phyloP scores from a whole-genome alignment of 805 yeast species.

The Isabelozyma pseudorhagii region DNA sequence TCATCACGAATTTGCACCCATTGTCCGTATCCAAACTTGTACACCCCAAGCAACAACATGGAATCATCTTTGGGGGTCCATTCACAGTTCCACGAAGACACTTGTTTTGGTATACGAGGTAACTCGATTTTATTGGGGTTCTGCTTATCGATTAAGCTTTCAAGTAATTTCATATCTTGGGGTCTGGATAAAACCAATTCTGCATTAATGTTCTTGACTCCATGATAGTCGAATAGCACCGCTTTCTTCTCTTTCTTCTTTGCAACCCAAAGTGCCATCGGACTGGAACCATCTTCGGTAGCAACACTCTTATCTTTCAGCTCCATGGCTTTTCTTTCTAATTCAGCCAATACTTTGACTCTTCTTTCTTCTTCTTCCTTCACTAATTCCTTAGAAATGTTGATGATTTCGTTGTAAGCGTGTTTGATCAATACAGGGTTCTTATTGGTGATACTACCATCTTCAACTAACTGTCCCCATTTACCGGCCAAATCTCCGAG shows the following conservation, averaged over 20 bases:
- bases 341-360: constrained; percentile 47
- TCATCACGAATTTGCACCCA: constrained; percentile 96
- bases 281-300: constrained; percentile 38
- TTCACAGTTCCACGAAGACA: constrained; percentile 84
- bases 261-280: constrained; percentile 52
- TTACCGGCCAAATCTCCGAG: constrained; percentile 73
- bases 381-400: constrained; percentile 57
- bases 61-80: constrained; percentile 87
- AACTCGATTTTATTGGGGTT: constrained; percentile 62
- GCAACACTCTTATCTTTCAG: constrained; percentile 45
- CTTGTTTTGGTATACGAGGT: constrained; percentile 66
- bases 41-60: constrained; percentile 80
- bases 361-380: constrained; percentile 66
- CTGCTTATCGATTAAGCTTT: constrained; percentile 48
- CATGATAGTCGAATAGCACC: constrained; percentile 80
- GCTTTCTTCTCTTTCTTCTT: constrained; percentile 87
- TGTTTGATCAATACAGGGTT: constrained; percentile 74
- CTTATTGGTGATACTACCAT: constrained; percentile 83
- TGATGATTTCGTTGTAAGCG: constrained; percentile 70
- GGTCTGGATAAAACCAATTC: constrained; percentile 83
- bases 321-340: constrained; percentile 59
- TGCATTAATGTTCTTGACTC: constrained; percentile 87
- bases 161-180: constrained; percentile 70
- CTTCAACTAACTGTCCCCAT: constrained; percentile 86
- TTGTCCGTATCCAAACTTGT: constrained; percentile 92